Evolutionary conservation across 2,329 filamentous ascomycete genomes (phyloP), one percentile per base, ranked within the genome.

Genomic region (Colletotrichum gloeosporioides): DNA sequence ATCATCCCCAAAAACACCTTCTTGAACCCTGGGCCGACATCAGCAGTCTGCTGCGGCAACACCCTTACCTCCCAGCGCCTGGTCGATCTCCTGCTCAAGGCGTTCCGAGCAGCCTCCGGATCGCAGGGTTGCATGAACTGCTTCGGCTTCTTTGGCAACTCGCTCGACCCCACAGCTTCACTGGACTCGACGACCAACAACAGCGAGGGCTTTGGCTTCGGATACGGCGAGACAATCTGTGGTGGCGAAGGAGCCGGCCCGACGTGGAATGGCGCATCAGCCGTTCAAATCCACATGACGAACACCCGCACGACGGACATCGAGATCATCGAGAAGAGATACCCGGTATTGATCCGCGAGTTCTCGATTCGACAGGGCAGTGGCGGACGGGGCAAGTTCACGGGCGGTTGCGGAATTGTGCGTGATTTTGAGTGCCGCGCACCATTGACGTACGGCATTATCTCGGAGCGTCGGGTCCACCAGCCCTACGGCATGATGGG

Each of bases 221-320:
- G 95, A 6, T 97, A 96, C 87, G 96, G 96, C 83, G 95, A 97
- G 84, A 96, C 95, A 0, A 88, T 88, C 16, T 96, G 94, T 94
- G 88, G 93, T 76, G 95, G 95, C 36, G 93, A 32, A 0, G 59
- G 59, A 7, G 59, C 59, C 59, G 59, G 59, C 16, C 59, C 59
- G 59, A 63, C 29, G 0, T 63, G 59, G 59, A 22, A 32, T 29
- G 59, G 59, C 0, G 29, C 27, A 0, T 93, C 12, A 91, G 88
- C 68, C 27, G 94, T 96, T n/a, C 94, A 96, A 81, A 93, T 91
- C 3, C 94, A 96, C 85, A 96, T 96, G 93, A 96, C 95, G 7
- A 97, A 97, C 83, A 96, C 95, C 6, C 90, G 94, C 9, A 96
- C 96, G 81, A 96, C 95, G 0, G 95, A 96, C 81, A 89, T 93